Conservation (phyloP, 2,329 filamentous ascomycete species). For the Colletotrichum eleusines region DNA sequence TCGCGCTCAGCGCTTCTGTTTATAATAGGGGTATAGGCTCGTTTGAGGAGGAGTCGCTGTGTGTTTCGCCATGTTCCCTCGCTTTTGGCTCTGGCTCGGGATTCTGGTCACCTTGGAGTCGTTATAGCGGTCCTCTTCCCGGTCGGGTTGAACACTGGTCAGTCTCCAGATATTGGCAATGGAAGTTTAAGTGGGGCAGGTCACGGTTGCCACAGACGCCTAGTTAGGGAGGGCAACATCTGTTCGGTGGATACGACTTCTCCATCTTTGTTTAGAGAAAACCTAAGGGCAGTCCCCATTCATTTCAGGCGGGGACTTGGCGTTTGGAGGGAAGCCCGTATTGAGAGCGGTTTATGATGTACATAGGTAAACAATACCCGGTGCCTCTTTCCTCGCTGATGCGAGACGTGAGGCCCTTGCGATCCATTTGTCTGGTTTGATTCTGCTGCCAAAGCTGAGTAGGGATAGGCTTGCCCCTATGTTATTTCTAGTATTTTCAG, state of each 20-base stretch:
- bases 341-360: conserved; percentile 13
- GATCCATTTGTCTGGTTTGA: conserved; percentile 23
- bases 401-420: conserved; percentile 41
- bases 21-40: not conserved
- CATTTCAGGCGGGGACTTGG: conserved; percentile 5
- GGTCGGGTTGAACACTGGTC: not conserved
- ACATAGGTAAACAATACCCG: conserved; percentile 42
- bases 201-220: conserved; percentile 10
- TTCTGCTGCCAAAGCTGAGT: not conserved
- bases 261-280: conserved; percentile 22
- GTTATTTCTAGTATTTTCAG: not conserved
- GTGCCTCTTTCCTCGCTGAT: conserved; percentile 38
- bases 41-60: not conserved
- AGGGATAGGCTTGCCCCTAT: not conserved
- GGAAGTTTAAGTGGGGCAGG: conserved; percentile 6
- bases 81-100: not conserved
- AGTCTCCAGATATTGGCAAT: not conserved
- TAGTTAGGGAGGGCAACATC: not conserved
- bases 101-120: not conserved
- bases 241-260: not conserved
- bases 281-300: conserved; percentile 8
- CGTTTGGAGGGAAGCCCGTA: conserved; percentile 18
- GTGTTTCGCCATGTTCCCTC: not conserved
- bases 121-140: not conserved
- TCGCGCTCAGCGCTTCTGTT: not conserved